Conservation (phyloP, 768 basidiomycete genomes). For the Dentipellis fragilis region DNA sequence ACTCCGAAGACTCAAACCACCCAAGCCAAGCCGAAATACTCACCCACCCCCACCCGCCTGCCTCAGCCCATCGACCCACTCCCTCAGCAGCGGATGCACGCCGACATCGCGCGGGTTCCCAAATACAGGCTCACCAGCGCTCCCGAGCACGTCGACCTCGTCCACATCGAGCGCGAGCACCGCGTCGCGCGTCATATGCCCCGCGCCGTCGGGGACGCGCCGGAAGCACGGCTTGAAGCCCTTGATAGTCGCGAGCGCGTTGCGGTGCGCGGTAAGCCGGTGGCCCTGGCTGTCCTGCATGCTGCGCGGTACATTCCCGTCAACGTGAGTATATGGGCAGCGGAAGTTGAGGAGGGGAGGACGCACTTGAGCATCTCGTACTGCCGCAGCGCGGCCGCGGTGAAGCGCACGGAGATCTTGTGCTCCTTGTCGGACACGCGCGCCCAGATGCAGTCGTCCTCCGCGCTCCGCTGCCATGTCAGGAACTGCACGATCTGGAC, state of each 20-base stretch:
- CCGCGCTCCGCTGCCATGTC: slow-evolving; percentile 30
- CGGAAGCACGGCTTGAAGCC: slow-evolving; percentile 41
- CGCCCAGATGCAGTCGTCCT: slow-evolving; percentile 49
- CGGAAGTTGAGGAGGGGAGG: not conserved
- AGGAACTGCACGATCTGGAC: slow-evolving; percentile 55
- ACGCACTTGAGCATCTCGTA: slow-evolving; percentile 30
- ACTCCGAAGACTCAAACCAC: too few species aligned
- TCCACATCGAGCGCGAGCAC: slow-evolving; percentile 48
- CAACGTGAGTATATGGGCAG: not conserved
- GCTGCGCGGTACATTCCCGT: slow-evolving; percentile 1
- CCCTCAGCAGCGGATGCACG: slow-evolving; percentile 24
- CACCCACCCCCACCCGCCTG: slow-evolving; percentile 53
- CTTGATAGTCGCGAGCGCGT: slow-evolving; percentile 37
- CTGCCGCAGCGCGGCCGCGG: slow-evolving; percentile 34
- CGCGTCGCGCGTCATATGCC: slow-evolving; percentile 28
- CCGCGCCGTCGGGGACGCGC: slow-evolving; percentile 37
- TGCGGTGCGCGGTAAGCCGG: slow-evolving; percentile 34
- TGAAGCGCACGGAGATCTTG: slow-evolving; percentile 44
- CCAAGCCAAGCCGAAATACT: slow-evolving; percentile 18
- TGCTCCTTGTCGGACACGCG: slow-evolving; percentile 47
- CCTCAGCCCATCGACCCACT: slow-evolving; percentile 50
- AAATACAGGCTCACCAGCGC: slow-evolving; percentile 34
- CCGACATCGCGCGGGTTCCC: slow-evolving; percentile 43
- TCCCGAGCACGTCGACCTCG: slow-evolving; percentile 31
- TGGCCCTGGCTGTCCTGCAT: slow-evolving; percentile 17